Percentiles rank a stretch among this genome's conserved stretches.
These are phyloP conservation scores for Starmera amethionina DNA, from an alignment of 805 yeast species.

Conservation along the genomic window DNA sequence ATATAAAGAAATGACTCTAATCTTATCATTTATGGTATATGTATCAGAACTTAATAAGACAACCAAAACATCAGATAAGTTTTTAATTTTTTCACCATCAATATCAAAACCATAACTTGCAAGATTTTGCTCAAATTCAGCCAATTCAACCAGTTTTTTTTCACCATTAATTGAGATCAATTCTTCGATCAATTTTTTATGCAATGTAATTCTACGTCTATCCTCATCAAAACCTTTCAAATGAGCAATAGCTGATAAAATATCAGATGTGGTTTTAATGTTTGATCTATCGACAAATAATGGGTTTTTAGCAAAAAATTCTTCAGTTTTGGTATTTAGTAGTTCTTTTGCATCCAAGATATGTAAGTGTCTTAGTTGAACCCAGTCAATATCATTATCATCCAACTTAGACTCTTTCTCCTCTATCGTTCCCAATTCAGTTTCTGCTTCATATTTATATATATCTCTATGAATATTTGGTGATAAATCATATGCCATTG, in stretches of 20 bases:
- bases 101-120: constrained; percentile 62
- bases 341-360: constrained; percentile 64
- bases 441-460: constrained; percentile 48
- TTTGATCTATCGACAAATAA: constrained; percentile 59
- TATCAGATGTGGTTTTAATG: constrained; percentile 58
- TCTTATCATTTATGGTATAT: constrained; percentile 53
- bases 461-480: constrained; percentile 31
- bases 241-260: constrained; percentile 67
- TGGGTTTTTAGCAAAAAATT: constrained; percentile 64
- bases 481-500: constrained; percentile 75
- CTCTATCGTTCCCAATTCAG: constrained; percentile 37
- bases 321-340: constrained; percentile 47
- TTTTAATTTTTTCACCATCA: constrained; percentile 53
- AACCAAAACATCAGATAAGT: constrained; percentile 53
- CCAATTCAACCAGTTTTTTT: constrained; percentile 55
- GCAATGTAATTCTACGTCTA: constrained; percentile 49
- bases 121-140: constrained; percentile 80
- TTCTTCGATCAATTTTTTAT: constrained; percentile 52
- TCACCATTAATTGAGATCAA: constrained; percentile 52
- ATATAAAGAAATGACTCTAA: constrained; percentile 67
- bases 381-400: constrained; percentile 66
- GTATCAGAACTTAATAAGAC: constrained; percentile 38
- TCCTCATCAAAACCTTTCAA: constrained; percentile 59
- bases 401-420: constrained; percentile 38
- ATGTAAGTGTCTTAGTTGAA: constrained; percentile 59